phyloP scores from a whole-genome alignment of 306 rosid genomes.

The Sicyos baderoa region DNA sequence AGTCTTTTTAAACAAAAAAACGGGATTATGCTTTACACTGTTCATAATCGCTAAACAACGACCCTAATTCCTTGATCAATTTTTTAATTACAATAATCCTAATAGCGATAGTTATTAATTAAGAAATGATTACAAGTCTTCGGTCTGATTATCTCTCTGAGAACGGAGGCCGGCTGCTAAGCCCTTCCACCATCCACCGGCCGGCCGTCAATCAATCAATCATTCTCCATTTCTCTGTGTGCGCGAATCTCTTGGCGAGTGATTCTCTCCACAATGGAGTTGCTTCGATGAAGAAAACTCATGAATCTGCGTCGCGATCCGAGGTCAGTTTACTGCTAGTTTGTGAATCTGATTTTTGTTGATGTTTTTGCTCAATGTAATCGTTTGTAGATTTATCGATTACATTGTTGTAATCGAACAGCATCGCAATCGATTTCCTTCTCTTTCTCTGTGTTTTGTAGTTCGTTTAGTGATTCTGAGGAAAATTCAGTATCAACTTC shows the following conservation, averaged over 20 bases:
- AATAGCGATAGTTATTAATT: slow-evolving; percentile 16
- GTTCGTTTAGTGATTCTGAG: slow-evolving; percentile 1
- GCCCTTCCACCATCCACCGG: neutral
- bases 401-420: too few relatives aligned
- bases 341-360: neutral
- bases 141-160: slow-evolving; percentile 6
- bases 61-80: neutral
- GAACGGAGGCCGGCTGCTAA: neutral
- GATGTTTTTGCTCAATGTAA: neutral
- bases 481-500: slow-evolving; percentile 8
- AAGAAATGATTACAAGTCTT: slow-evolving; percentile 15
- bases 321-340: slow-evolving; percentile 3
- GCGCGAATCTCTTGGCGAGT: neutral
- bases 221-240: neutral
- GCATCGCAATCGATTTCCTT: neutral
- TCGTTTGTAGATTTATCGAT: too few relatives aligned
- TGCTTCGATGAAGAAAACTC: slow-evolving; percentile 2
- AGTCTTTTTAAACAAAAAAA: neutral
- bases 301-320: neutral
- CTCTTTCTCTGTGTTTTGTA: neutral
- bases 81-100: neutral
- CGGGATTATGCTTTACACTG: neutral
- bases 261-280: slow-evolving; percentile 5
- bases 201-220: neutral
- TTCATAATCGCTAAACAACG: slow-evolving; percentile 18